Base-by-base conservation (phyloP, 2,329 filamentous ascomycete species). In the Xylariomycetidae sp. region DNA sequence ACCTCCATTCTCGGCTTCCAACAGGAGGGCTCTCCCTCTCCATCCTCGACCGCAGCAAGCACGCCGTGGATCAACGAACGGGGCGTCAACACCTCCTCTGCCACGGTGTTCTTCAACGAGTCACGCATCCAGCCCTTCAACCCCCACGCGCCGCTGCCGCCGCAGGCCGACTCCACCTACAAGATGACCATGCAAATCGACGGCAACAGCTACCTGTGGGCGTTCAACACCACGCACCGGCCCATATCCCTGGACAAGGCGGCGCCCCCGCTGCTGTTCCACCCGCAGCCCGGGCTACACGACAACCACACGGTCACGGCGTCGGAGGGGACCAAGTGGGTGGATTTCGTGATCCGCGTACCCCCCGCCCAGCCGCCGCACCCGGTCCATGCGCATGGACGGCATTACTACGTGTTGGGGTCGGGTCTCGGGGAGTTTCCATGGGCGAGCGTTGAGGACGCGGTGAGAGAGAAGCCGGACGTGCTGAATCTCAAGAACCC, bases 331-430 rank as follows among this genome's bases (percentile, higher is more conserved):
- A 61, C 65, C 2, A n/a, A n/a, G n/a, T 77, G 73, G 73, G 58
- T 78, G 7, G 74, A 79, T 46, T 70, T 75, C 46, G n/a, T 29
- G 14, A 36, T 42, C 15, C 17, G 31, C 13, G 13, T 22, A n/a
- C 16, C 24, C 5, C 35, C 32, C 8, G n/a, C n/a, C n/a, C 36
- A 44, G 29, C 73, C 68, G 4, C 60, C 70, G 8, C 77, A 82
- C 38, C 71, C 74, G 0, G 72, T 82, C 31, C 77, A 82, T 63
- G 79, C 79, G 59, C 77, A 82, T 54, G 68, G 70, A 29, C 74
- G 70, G 46, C 77, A 76, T 49, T 74, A 72, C 57, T 79, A 65
- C 45, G 56, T 68, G 14, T 64, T 82, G 20, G 77, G 76, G 1
- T 37, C 56, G 0, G 76, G 74, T 2, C 45, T 43, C 0, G 72